Evolutionary conservation across 306 rosid genomes (phyloP).

Genomic region (Gleditsia sinensis): DNA sequence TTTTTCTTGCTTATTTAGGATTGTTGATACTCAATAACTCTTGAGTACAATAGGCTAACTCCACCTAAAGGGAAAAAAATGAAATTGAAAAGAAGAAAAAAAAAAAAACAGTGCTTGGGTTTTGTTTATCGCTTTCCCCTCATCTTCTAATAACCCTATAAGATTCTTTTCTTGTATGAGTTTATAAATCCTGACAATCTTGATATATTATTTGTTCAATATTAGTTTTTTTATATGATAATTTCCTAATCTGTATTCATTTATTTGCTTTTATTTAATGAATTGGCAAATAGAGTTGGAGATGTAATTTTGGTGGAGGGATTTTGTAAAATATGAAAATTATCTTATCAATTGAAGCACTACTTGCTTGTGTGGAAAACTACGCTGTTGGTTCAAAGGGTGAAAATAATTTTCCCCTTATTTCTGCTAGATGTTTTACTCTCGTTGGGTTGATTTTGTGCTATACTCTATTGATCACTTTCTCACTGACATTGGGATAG

Average conservation of each 20-base stretch:
- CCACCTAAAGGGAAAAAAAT: background rate
- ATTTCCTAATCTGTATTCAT: too few species aligned
- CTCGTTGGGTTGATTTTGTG: background rate
- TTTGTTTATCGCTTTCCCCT: background rate
- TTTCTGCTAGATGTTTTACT: background rate
- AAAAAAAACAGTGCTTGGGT: background rate
- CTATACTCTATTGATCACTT: background rate
- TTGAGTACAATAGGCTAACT: slow-evolving; percentile 1
- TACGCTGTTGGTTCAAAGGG: background rate
- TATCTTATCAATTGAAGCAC: background rate
- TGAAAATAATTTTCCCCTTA: background rate
- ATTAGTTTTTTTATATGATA: background rate
- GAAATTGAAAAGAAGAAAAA: background rate
- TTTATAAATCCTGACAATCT: background rate
- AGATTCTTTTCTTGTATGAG: background rate
- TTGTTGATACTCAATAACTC: background rate
- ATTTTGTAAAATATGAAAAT: slow-evolving; percentile 2
- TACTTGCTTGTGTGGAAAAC: slow-evolving; percentile 8
- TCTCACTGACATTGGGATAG: background rate
- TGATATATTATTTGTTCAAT: too few species aligned
- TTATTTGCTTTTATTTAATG: background rate
- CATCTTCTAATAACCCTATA: background rate
- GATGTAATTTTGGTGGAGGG: background rate
- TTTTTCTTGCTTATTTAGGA: background rate
- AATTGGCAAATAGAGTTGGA: background rate